These are phyloP conservation scores for Dorcoceras hygrometricum DNA, from an alignment of 257 asterid species.

Conservation along the genomic window DNA sequence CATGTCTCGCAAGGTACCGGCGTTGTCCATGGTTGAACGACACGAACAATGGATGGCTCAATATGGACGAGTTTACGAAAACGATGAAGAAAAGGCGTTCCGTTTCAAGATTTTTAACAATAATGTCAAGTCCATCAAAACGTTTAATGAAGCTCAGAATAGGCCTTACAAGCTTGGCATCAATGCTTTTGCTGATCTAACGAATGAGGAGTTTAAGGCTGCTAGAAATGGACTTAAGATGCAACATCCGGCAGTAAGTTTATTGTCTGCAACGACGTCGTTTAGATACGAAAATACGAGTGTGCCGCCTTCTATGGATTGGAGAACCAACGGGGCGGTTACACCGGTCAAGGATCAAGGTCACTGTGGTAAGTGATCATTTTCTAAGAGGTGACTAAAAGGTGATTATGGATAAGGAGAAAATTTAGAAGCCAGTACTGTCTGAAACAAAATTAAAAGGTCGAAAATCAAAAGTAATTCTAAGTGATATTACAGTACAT, in stretches of 20 bases:
- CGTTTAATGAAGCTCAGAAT: slow-evolving; percentile 12
- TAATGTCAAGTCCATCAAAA: slow-evolving; percentile 22
- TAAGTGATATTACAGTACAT: too few relatives aligned
- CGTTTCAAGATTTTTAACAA: slow-evolving; percentile 23
- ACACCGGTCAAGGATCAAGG: slow-evolving; percentile 57
- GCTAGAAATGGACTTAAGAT: slow-evolving; percentile 17
- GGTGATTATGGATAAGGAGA: too few relatives aligned
- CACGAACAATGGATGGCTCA: slow-evolving; percentile 25
- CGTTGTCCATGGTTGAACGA: slow-evolving; percentile 22
- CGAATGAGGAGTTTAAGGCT: slow-evolving; percentile 25
- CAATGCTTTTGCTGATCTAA: slow-evolving; percentile 29
- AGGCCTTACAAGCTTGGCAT: slow-evolving; percentile 21
- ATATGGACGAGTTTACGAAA: slow-evolving; percentile 4
- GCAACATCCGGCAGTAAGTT: background rate
- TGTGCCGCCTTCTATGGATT: slow-evolving; percentile 27
- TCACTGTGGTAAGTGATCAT: slow-evolving; percentile 52
- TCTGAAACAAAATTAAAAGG: too few relatives aligned
- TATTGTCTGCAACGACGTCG: background rate
- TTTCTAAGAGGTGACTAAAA: too few relatives aligned
- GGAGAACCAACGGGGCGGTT: slow-evolving; percentile 61
- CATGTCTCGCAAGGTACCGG: slow-evolving; percentile 3
- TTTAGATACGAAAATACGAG: slow-evolving; percentile 26
- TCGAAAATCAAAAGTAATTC: too few relatives aligned
- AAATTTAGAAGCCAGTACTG: too few relatives aligned
- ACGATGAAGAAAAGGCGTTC: background rate